phyloP scores from a whole-genome alignment of 2,329 filamentous ascomycete genomes.

The Ilyonectria mors-panacis region DNA sequence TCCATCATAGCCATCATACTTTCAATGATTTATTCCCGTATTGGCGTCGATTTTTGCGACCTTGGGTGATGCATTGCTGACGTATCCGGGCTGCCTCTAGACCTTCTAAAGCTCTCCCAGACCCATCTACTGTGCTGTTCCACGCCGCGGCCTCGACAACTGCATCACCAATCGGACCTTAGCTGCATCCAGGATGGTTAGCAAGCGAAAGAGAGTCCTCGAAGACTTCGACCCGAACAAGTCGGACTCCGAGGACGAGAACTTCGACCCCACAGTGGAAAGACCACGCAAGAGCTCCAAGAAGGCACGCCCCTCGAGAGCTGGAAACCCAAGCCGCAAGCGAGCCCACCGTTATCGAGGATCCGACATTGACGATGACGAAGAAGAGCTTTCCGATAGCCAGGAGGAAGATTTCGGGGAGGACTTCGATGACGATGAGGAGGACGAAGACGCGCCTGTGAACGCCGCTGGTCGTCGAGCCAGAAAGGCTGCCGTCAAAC shows the following conservation, averaged over 20 bases:
- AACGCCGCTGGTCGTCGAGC: slow-evolving; percentile 65
- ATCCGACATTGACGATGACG: slow-evolving; percentile 73
- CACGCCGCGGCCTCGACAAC: slow-evolving; percentile 16
- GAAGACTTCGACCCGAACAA: slow-evolving; percentile 76
- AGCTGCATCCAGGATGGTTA: slow-evolving; percentile 47
- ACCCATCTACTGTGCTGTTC: slow-evolving; percentile 18
- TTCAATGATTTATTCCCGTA: not conserved
- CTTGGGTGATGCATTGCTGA: slow-evolving; percentile 36
- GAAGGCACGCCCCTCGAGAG: slow-evolving; percentile 58
- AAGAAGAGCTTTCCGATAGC: slow-evolving; percentile 70
- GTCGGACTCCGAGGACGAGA: slow-evolving; percentile 76
- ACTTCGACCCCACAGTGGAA: slow-evolving; percentile 71
- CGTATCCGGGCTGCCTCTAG: slow-evolving; percentile 32
- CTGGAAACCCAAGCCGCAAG: slow-evolving; percentile 52
- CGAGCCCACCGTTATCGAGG: slow-evolving; percentile 65
- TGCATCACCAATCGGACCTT: slow-evolving; percentile 2
- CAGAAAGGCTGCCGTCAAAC: slow-evolving; percentile 63
- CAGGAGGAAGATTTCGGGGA: slow-evolving; percentile 65
- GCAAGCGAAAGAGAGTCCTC: slow-evolving; percentile 71
- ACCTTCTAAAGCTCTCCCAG: slow-evolving; percentile 27
- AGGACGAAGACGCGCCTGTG: slow-evolving; percentile 58
- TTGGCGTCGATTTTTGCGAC: slow-evolving; percentile 11
- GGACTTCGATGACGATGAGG: slow-evolving; percentile 61
- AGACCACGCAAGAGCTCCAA: slow-evolving; percentile 60
- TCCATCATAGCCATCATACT: not conserved